phyloP scores from a whole-genome alignment of 2,329 filamentous ascomycete species.

The Cryphonectria nitschkei region DNA sequence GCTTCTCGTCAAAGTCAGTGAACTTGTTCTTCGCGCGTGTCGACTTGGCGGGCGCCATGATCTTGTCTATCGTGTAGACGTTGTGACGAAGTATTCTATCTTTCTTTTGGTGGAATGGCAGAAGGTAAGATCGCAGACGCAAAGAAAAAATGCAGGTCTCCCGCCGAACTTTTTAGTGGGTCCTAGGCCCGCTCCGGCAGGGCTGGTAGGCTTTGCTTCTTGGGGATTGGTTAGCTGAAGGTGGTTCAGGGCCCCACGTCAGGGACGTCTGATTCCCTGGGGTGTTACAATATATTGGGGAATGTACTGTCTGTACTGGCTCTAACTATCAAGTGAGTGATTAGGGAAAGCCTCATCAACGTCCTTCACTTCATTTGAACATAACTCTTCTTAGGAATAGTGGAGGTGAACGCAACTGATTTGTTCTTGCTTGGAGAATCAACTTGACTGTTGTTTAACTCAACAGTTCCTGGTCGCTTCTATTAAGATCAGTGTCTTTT shows the following conservation, averaged over 20 bases:
- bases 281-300: not conserved
- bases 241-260: not conserved
- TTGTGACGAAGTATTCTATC: not conserved
- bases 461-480: not conserved
- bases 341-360: not conserved
- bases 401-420: not conserved
- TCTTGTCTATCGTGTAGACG: conserved; percentile 29
- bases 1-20: conserved; percentile 64
- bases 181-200: conserved; percentile 1
- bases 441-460: not conserved
- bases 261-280: not conserved
- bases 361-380: not conserved
- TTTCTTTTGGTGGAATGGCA: not conserved
- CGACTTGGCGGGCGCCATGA: conserved; percentile 53
- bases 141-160: conserved; percentile 26
- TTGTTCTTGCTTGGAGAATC: not conserved
- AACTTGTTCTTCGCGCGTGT: conserved; percentile 64
- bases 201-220: not conserved
- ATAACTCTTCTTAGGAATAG: not conserved
- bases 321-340: not conserved
- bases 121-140: conserved; percentile 26
- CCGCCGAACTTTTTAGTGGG: conserved; percentile 31
- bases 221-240: conserved; percentile 4
- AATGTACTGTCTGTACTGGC: not conserved
- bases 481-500: not conserved